Evolutionary conservation across 805 yeast genomes (phyloP), one percentile per base, ranked within the genome.

Genomic region (Metschnikowia hibisci): DNA sequence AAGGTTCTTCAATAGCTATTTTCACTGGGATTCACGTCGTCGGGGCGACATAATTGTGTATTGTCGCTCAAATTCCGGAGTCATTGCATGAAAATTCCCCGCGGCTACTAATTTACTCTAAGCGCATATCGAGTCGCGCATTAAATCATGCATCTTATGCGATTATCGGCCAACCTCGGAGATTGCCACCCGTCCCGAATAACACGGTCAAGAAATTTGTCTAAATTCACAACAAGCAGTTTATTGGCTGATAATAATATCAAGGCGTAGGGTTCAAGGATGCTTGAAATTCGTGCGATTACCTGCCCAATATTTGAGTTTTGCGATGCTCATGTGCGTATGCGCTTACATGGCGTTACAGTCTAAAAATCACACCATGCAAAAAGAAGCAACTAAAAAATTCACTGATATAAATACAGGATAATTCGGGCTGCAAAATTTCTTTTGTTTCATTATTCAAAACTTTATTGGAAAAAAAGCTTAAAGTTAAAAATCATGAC

Each of bases 21-120:
- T 80, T 58, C 97, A 90, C 61, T 95, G 96, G 86, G 98, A 91
- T 58, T 54, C 66, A 34, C 73, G 97, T 50, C 71, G 97, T 43
- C 54, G 60, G 2, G 98, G 98, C 0, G 91, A 87, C 59, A 72
- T 90, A 0, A 67, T 89, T 4, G 80, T 90, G 2, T 84, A 81
- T 42, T 62, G 71, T 20, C 23, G 23, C 7, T 20, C 45, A 35
- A 13, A 11, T 10, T 13, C 18, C 15, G 13, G 15, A 22, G 14
- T 12, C 25, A 13, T 12, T 27, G n/a, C 16, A 22, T 18, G 18
- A n/a, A n/a, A 27, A 8, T 10, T 11, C 18, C 16, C 8, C 32
- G 32, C 31, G 25, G 32, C 27, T 11, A 14, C 9, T 14, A n/a
- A 18, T 7, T n/a, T 13, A 4, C 16, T 35, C 39, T 35, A 35